Evolutionary conservation across 495 filamentous ascomycete genomes (phyloP).

Genomic region (Clavariopsis aquatica): DNA sequence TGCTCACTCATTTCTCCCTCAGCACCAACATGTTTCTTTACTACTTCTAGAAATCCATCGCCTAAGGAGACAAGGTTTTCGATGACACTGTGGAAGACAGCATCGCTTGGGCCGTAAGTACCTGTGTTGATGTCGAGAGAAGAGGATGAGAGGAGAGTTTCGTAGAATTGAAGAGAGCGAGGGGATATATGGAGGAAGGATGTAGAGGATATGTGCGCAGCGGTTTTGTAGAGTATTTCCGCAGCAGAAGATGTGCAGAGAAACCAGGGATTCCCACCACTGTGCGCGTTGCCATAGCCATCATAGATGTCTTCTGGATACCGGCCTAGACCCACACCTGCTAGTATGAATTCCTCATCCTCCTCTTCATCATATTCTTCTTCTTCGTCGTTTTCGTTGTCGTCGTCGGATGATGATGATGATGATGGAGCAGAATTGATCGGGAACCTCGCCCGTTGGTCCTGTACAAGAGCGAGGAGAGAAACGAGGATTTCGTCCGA

Average conservation of each 20-base stretch:
- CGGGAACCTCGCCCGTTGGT: constrained; percentile 43
- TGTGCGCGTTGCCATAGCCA: constrained; percentile 42
- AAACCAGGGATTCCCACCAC: constrained; percentile 53
- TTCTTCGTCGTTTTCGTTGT: too few species aligned
- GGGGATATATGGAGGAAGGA: constrained; percentile 36
- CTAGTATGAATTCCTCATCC: constrained; percentile 30
- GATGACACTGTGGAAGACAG: constrained; percentile 39
- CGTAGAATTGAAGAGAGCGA: constrained; percentile 43
- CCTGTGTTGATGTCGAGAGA: constrained; percentile 5
- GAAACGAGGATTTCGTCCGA: constrained; percentile 46
- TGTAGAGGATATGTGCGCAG: constrained; percentile 34
- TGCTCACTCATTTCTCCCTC: constrained; percentile 47
- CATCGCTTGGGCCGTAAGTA: constrained; percentile 25
- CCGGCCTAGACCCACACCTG: constrained; percentile 46
- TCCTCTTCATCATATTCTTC: constrained; percentile 21
- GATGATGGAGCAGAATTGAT: constrained; percentile 38
- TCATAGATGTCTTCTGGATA: constrained; percentile 53
- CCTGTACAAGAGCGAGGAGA: constrained; percentile 43
- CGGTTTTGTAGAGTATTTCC: constrained; percentile 42
- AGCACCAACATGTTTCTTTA: constrained; percentile 41
- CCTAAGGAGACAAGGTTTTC: constrained; percentile 39
- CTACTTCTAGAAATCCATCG: constrained; percentile 45
- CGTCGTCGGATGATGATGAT: too few species aligned
- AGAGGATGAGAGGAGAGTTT: constrained; percentile 30
- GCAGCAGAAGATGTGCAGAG: constrained; percentile 49